Base-by-base conservation (phyloP, 768 basidiomycete species). In the Pisolithus microcarpus region DNA sequence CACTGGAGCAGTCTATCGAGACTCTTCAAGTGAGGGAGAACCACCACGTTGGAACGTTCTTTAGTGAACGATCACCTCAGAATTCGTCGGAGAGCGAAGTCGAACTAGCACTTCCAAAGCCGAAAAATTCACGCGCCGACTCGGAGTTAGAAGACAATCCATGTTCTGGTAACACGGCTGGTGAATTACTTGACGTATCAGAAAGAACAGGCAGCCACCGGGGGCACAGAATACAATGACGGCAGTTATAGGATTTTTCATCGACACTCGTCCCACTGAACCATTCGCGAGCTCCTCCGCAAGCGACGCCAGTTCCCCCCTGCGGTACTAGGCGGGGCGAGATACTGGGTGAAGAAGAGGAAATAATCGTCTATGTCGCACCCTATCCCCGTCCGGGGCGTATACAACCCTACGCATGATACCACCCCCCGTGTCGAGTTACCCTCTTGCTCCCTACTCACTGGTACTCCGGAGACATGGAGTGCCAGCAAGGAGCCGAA, bases 361-460 rank as follows among this genome's bases (percentile, higher is more conserved):
- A 90, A 50, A 61, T 78, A 4, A 88, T 90, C 49, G 86, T 90
- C 9, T 89, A 89, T 59, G 82, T 81, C 23, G 85, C 86, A 0
- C 87, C 87, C 0, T 78, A 85, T 59, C 87, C 86, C 5, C 78
- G 84, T 1, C 58, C 58, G 3, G 47, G 49, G 3, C 48, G 52
- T 21, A 42, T 30, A 24, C 55, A 63, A 4, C 61, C n/a, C 61
- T 40, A 1, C 43, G 6, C 46, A 58, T 9, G 8, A 50, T 38
- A n/a, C 54, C 5, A 46, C 31, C n/a, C 58, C 58, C 1, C 52
- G 50, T 8, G 54, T 58, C 47, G 44, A 50, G 23, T 39, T 64
- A 15, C 57, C 65, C 13, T 30, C 48, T 5, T 62, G 55, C 30
- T 67, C 65, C 4, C 52, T 66, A 46, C 44, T 67, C 38, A 66